Evolutionary conservation across 2,329 filamentous ascomycete genomes (phyloP), one percentile per base, ranked within the genome.

Genomic region (Exophiala sp.): DNA sequence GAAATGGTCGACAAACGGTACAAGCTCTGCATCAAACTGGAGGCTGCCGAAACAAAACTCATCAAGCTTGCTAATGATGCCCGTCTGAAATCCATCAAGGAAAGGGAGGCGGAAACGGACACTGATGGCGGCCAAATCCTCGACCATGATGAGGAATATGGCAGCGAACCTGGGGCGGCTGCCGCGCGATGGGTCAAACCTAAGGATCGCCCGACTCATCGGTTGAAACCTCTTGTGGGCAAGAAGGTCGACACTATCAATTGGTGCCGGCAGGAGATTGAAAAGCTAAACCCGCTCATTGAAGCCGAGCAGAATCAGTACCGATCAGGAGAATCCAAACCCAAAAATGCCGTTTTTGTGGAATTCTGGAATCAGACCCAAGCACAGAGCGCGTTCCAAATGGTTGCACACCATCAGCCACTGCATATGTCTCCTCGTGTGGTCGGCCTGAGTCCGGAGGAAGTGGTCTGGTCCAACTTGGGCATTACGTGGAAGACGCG

Each of bases 211-310:
- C 89, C 89, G 1, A 82, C 84, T 1, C 89, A 95, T 64, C 80
- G 80, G 27, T 71, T 83, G 48, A 86, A 85, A 65, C 74, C 77
- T 4, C 67, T 93, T 18, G 78, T 90, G 58, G 86, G 89, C 59
- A 83, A 88, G 64, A 93, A 95, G 67, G 90, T 96, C 13, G 93
- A 98, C 69, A 93, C 89, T 0, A 96, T 98, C 66, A 82, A 91
- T 55, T 96, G 86, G 85, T 86, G 82, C 56, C 85, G 93, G 44
- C 73, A 76, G 1, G 85, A 94, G 66, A 80, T 96, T 45, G 79
- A 84, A 57, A 81, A 82, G 42, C 78, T 94, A 38, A 83, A 85
- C 45, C 83, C 86, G 0, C 77, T 86, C 53, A 83, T 88, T 23
- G 78, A 85, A 43, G 73, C 78, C 35, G 76, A 81, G 19, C 87